These are phyloP conservation scores for Jamesozyma hellenica DNA, from an alignment of 805 yeast genomes.

Conservation along the genomic window DNA sequence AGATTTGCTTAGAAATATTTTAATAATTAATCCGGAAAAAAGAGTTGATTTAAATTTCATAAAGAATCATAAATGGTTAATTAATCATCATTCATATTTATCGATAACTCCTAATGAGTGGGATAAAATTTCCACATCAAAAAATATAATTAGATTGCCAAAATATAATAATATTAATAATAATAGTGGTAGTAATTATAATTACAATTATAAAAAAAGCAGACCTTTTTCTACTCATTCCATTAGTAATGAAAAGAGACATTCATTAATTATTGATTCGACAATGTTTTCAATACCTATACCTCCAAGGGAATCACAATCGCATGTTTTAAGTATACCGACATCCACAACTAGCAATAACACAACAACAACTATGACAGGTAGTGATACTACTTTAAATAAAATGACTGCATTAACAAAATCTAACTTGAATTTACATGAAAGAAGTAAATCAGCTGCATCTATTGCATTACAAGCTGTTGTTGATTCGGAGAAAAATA, in stretches of 20 bases:
- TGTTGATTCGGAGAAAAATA: conserved; percentile 45
- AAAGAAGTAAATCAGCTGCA: conserved; percentile 42
- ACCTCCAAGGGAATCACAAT: conserved; percentile 61
- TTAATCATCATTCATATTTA: conserved; percentile 73
- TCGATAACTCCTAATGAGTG: conserved; percentile 85
- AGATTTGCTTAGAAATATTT: conserved; percentile 73
- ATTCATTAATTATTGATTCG: conserved; percentile 27
- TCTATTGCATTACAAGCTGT: conserved; percentile 64
- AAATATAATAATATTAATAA: conserved; percentile 4
- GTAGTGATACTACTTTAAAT: conserved; percentile 3
- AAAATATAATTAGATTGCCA: conserved; percentile 8
- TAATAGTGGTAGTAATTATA: background rate
- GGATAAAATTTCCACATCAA: conserved; percentile 42
- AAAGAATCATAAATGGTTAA: conserved; percentile 78
- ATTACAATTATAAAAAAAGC: background rate
- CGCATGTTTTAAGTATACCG: conserved; percentile 45
- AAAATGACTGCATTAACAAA: conserved; percentile 11
- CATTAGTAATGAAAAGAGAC: conserved; percentile 35
- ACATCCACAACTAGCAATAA: conserved; percentile 22
- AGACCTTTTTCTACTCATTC: conserved; percentile 27
- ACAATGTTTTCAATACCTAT: conserved; percentile 40
- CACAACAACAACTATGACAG: too few relatives aligned
- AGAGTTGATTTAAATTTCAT: conserved; percentile 64
- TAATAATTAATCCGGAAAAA: conserved; percentile 72
- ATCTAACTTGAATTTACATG: conserved; percentile 16